phyloP scores from a whole-genome alignment of 495 filamentous ascomycete genomes.

The Penicillium samsonianum region DNA sequence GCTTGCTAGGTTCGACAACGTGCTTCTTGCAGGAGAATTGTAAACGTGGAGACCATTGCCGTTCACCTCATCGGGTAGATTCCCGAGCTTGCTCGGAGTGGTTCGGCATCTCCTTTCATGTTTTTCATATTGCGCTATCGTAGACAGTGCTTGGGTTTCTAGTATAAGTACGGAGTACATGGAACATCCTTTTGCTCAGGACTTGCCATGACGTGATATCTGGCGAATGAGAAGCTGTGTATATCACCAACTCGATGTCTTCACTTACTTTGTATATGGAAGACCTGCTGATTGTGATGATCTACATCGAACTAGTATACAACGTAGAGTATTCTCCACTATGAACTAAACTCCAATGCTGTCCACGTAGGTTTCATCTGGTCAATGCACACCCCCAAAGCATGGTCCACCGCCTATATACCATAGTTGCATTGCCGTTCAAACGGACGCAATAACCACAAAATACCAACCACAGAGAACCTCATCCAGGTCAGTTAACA shows the following conservation, averaged over 20 bases:
- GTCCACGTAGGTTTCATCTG: too few species aligned
- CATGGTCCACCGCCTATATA: not conserved
- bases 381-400: not conserved
- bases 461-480: not conserved
- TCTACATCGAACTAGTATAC: not conserved
- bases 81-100: not conserved
- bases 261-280: not conserved
- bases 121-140: too few species aligned
- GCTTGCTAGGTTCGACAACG: not conserved
- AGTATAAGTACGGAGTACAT: not conserved
- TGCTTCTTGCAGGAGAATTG: constrained; percentile 1
- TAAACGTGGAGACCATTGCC: not conserved
- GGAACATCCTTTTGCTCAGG: not conserved
- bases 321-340: not conserved
- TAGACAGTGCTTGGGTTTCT: not conserved
- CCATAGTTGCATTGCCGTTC: too few species aligned
- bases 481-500: not conserved
- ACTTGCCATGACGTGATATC: not conserved
- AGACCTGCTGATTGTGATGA: not conserved
- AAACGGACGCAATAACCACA: not conserved
- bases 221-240: not conserved
- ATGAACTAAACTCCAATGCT: not conserved
- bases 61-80: not conserved
- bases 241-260: not conserved
- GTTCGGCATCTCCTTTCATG: not conserved